Evolutionary conservation across 2,329 filamentous ascomycete genomes (phyloP).

Genomic region (Ceratocystis ficicola): DNA sequence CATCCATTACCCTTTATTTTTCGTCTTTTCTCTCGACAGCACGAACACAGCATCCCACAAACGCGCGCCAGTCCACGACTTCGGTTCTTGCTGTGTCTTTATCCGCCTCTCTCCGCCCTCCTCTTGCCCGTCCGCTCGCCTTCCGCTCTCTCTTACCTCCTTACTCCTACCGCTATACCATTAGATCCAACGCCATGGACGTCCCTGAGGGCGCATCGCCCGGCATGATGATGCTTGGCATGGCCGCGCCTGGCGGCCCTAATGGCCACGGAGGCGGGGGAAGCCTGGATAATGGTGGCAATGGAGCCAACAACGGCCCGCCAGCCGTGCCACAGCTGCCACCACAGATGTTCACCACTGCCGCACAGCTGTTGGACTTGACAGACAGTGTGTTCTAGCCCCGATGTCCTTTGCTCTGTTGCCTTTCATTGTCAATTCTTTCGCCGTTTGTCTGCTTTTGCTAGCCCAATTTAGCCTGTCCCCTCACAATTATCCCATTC

Average conservation of each 20-base stretch:
- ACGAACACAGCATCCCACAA: too few relatives aligned
- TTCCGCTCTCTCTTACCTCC: neutral
- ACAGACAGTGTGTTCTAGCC: conserved; percentile 67
- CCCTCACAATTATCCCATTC: neutral
- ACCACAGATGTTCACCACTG: conserved; percentile 97
- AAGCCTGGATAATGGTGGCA: neutral
- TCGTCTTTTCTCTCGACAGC: too few relatives aligned
- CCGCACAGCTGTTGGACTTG: conserved; percentile 85
- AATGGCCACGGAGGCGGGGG: conserved; percentile 2
- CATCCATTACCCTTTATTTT: too few relatives aligned
- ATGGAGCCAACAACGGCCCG: conserved; percentile 29
- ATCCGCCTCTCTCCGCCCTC: neutral
- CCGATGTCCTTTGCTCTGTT: neutral
- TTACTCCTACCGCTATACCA: neutral
- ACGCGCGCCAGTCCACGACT: too few relatives aligned
- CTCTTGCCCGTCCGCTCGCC: neutral
- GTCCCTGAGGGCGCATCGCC: conserved; percentile 15
- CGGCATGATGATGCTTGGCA: conserved; percentile 17
- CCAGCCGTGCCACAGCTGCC: conserved; percentile 53
- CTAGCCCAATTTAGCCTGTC: neutral
- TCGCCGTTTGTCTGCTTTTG: neutral
- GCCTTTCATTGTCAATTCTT: neutral
- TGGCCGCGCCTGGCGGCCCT: conserved; percentile 26
- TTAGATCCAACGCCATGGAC: conserved; percentile 10
- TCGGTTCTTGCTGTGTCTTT: too few relatives aligned